Evolutionary conservation across 305 asterid genomes (phyloP).

Genomic region (Ilex paraguariensis): DNA sequence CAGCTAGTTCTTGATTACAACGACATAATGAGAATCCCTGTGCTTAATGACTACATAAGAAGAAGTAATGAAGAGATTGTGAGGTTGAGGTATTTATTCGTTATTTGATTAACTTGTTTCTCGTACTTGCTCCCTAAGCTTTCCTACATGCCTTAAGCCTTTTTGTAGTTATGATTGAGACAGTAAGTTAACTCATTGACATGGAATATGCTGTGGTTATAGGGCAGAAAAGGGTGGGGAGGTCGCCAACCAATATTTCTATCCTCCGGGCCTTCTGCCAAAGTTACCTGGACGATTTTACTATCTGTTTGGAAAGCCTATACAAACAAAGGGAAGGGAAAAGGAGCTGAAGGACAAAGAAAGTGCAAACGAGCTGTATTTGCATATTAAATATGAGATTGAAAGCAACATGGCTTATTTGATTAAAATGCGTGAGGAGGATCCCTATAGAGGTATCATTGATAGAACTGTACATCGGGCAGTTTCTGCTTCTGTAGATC

Average conservation of each 20-base stretch:
- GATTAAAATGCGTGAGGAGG: constrained; percentile 63
- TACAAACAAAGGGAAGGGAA: constrained; percentile 52
- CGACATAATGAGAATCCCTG: constrained; percentile 66
- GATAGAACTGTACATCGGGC: constrained; percentile 52
- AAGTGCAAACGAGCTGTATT: constrained; percentile 56
- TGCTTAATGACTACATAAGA: constrained; percentile 39
- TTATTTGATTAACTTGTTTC: too few species aligned
- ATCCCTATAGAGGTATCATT: constrained; percentile 66
- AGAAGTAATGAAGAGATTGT: constrained; percentile 27
- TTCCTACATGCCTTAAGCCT: too few species aligned
- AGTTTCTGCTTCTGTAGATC: constrained; percentile 41
- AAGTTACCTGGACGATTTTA: constrained; percentile 84
- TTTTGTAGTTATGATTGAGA: too few species aligned
- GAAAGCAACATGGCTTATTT: constrained; percentile 58
- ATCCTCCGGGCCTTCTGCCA: constrained; percentile 59
- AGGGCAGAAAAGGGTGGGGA: constrained; percentile 68
- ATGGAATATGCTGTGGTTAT: background rate
- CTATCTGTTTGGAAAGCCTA: constrained; percentile 78
- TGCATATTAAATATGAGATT: constrained; percentile 57
- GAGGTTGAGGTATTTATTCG: constrained; percentile 49
- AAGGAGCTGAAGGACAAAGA: constrained; percentile 57
- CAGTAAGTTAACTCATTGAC: too few species aligned
- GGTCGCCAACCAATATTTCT: constrained; percentile 54
- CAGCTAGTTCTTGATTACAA: constrained; percentile 82
- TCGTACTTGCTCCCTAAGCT: too few species aligned